Evolutionary conservation across 2,329 filamentous ascomycete genomes (phyloP).

Genomic region (Xylariaceae sp.): DNA sequence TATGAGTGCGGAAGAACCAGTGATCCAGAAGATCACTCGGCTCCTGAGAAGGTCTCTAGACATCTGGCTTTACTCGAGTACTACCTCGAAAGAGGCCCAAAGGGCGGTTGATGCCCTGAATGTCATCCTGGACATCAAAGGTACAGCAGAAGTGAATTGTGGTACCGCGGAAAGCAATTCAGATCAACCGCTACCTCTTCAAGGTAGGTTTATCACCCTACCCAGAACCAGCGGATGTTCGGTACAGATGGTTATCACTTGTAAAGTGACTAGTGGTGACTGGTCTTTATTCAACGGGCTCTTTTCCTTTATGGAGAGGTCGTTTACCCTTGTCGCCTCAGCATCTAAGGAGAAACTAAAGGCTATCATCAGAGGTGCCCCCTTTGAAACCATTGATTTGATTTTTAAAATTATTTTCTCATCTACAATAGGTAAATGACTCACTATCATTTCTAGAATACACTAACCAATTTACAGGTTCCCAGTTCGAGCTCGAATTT

Average conservation of each 20-base stretch:
- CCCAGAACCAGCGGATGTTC: not conserved
- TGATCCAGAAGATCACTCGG: slow-evolving; percentile 5
- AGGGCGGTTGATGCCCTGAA: slow-evolving; percentile 23
- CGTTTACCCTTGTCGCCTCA: too few relatives aligned
- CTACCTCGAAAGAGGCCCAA: slow-evolving; percentile 25
- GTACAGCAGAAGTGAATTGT: slow-evolving; percentile 7
- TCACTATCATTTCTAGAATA: not conserved
- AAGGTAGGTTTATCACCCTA: slow-evolving; percentile 13
- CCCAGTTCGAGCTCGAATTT: slow-evolving; percentile 20
- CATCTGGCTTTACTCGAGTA: slow-evolving; percentile 22
- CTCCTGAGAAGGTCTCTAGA: slow-evolving; percentile 18
- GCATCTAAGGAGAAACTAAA: too few relatives aligned
- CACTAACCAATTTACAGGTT: slow-evolving; percentile 13
- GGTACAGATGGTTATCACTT: too few relatives aligned
- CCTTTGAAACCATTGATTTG: not conserved
- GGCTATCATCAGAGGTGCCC: too few relatives aligned
- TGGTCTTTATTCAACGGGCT: too few relatives aligned
- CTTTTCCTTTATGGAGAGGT: too few relatives aligned
- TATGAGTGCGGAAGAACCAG: slow-evolving; percentile 1
- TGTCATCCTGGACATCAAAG: slow-evolving; percentile 14
- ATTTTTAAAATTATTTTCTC: too few relatives aligned
- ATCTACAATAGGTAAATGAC: not conserved
- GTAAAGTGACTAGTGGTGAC: too few relatives aligned
- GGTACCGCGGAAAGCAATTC: slow-evolving; percentile 8
- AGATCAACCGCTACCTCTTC: slow-evolving; percentile 12